Evolutionary conservation across 176 grass and related monocot species (phyloP).

Genomic region (Cenchrus purpureus): DNA sequence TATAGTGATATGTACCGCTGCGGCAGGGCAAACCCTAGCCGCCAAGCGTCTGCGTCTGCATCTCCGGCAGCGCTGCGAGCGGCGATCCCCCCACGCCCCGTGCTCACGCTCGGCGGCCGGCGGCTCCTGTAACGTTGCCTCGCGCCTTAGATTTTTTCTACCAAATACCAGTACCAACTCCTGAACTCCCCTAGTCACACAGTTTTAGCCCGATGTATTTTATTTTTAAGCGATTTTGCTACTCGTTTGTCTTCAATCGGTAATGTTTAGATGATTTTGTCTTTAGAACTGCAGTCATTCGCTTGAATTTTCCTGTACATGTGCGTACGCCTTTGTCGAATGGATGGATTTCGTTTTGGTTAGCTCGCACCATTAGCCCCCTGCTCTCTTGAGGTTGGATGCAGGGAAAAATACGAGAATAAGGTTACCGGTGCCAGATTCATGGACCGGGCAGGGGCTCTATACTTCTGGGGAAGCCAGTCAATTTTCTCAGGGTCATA

Average conservation of each 20-base stretch:
- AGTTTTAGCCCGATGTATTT: neutral
- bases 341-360: neutral
- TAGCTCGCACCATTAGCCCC: slow-evolving; percentile 65
- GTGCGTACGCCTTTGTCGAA: neutral
- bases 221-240: neutral
- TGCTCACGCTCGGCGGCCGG: too few species aligned
- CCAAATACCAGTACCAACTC: neutral
- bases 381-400: slow-evolving; percentile 40
- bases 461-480: slow-evolving; percentile 39
- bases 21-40: slow-evolving; percentile 36
- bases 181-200: neutral
- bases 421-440: slow-evolving; percentile 65
- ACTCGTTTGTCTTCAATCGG: neutral
- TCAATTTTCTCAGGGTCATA: slow-evolving; percentile 34
- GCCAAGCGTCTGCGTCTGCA: neutral
- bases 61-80: too few species aligned
- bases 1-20: neutral
- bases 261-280: neutral
- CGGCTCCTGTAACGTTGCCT: too few species aligned
- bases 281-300: neutral
- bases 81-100: too few species aligned
- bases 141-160: too few species aligned
- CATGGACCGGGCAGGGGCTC: slow-evolving; percentile 18
- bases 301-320: neutral
- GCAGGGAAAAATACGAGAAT: slow-evolving; percentile 59